Evolutionary conservation across 108 stramenopile genomes (phyloP).

Genomic region (Skeletonema potamos): DNA sequence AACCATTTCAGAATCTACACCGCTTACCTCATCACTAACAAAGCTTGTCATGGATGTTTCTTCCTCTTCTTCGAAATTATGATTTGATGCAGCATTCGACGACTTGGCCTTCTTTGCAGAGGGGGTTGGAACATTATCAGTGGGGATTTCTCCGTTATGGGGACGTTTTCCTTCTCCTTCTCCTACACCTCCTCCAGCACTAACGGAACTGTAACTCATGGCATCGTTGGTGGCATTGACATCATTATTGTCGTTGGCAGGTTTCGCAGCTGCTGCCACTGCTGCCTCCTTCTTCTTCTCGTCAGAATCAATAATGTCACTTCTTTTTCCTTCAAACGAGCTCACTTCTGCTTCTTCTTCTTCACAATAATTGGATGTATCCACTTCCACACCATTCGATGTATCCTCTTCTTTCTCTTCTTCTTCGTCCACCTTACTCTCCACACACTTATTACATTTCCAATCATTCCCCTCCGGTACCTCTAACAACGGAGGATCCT

Average conservation of each 20-base stretch:
- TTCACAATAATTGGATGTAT: background rate
- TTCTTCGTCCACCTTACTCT: background rate
- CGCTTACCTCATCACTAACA: background rate
- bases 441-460: slow-evolving; percentile 66
- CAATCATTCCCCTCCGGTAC: slow-evolving; percentile 75
- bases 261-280: background rate
- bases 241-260: background rate
- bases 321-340: background rate
- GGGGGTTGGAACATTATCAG: background rate
- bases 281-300: background rate
- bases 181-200: background rate
- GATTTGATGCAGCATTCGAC: too few species aligned
- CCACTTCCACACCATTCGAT: background rate
- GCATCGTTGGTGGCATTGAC: background rate
- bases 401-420: background rate
- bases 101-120: background rate
- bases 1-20: background rate
- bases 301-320: background rate
- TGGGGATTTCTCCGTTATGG: background rate
- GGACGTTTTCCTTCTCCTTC: background rate
- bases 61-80: background rate
- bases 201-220: background rate
- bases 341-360: background rate
- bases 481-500: slow-evolving; percentile 49
- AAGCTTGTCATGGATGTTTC: background rate